A percentile compares a stretch with the other conserved stretches of the same genome.
Evolutionary conservation across 805 yeast species (phyloP).

Genomic region (Ogataea haglerorum): DNA sequence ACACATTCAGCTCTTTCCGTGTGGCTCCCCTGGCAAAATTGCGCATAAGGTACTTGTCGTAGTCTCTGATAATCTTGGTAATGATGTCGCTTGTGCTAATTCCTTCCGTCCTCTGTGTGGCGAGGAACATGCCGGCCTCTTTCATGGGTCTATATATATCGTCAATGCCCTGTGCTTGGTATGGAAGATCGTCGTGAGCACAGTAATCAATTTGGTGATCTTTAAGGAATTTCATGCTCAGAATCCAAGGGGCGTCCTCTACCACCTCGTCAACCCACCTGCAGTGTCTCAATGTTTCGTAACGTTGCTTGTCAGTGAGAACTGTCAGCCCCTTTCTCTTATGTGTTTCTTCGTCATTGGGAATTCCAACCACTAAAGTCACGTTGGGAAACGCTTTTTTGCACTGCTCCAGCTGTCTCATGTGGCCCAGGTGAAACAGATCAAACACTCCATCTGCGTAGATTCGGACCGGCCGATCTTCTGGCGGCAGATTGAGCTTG

Average conservation of each 20-base stretch:
- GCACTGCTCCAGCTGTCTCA: slow-evolving; percentile 97
- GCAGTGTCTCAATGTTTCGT: slow-evolving; percentile 90
- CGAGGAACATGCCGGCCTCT: slow-evolving; percentile 82
- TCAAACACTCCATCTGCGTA: slow-evolving; percentile 99
- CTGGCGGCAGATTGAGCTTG: slow-evolving; percentile 77
- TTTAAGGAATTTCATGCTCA: slow-evolving; percentile 73
- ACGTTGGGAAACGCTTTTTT: slow-evolving; percentile 87
- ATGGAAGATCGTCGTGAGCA: slow-evolving; percentile 97
- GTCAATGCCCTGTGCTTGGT: slow-evolving; percentile 82
- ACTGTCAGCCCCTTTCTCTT: slow-evolving; percentile 92
- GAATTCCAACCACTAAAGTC: slow-evolving; percentile 84
- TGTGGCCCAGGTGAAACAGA: slow-evolving; percentile 93
- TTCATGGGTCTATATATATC: slow-evolving; percentile 94
- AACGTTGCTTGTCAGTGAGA: slow-evolving; percentile 79
- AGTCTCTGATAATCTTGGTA: slow-evolving; percentile 90
- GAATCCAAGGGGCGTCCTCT: slow-evolving; percentile 94
- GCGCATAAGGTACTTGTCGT: slow-evolving; percentile 94
- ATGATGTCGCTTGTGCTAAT: slow-evolving; percentile 94
- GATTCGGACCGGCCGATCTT: slow-evolving; percentile 81
- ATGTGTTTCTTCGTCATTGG: slow-evolving; percentile 88
- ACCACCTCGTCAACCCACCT: slow-evolving; percentile 97
- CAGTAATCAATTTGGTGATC: slow-evolving; percentile 89
- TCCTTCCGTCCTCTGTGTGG: slow-evolving; percentile 96
- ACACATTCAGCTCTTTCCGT: slow-evolving; percentile 90
- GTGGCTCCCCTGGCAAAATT: slow-evolving; percentile 98